Percentiles rank a stretch among this genome's conserved stretches.
Conservation (phyloP, 1,284 basidiomycete genomes). For the Waitea zeae region DNA sequence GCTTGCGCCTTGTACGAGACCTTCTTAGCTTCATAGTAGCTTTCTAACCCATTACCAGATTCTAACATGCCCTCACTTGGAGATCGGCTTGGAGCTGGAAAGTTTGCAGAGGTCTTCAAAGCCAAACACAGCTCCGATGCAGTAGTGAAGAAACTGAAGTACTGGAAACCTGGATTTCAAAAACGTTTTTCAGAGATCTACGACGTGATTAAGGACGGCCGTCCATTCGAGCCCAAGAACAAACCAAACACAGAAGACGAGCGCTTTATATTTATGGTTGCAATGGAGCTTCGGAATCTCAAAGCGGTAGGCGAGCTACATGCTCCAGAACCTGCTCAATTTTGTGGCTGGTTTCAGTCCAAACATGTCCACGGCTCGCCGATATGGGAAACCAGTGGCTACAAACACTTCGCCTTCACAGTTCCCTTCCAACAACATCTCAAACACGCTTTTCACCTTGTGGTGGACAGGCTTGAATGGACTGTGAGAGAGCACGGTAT, state of each 20-base stretch:
- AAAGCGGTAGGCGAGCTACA: neutral
- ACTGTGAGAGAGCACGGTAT: constrained; percentile 2
- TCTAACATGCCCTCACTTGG: neutral
- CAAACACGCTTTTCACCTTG: constrained; percentile 3
- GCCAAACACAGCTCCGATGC: neutral
- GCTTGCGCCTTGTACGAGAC: neutral
- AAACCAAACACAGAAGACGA: neutral
- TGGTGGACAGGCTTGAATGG: constrained; percentile 3
- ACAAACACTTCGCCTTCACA: constrained; percentile 3
- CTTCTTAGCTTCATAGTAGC: neutral
- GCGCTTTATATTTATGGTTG: constrained; percentile 1
- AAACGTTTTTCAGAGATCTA: constrained; percentile 1
- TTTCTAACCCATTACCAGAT: neutral
- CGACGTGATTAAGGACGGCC: constrained; percentile 1
- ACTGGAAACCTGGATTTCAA: neutral
- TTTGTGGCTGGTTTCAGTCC: constrained; percentile 3
- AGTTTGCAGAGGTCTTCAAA: neutral
- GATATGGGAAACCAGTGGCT: constrained; percentile 2
- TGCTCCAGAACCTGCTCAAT: neutral
- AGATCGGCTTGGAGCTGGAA: neutral
- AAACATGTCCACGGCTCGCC: constrained; percentile 1
- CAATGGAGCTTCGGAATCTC: constrained; percentile 4
- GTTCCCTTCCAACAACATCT: constrained; percentile 2
- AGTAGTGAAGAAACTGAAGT: constrained; percentile 2
- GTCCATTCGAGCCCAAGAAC: constrained; percentile 2